Percentiles rank a stretch among this genome's conserved stretches.
Evolutionary conservation across 352 stramenopile species (phyloP).

Genomic region (Phytophthora hybrid): DNA sequence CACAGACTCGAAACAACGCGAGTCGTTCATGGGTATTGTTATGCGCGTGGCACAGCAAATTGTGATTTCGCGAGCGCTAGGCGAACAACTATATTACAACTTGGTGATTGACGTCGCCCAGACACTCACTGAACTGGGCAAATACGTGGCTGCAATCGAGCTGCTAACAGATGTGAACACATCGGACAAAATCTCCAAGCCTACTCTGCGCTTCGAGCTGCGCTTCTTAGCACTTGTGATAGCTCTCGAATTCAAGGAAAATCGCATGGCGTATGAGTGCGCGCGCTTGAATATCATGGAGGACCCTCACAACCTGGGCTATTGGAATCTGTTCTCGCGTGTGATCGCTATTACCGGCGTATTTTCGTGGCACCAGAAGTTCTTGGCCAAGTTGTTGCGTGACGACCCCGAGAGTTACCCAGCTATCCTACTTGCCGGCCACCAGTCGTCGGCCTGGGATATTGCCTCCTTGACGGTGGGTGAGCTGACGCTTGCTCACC

Average conservation of each 20-base stretch:
- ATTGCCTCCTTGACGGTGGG: constrained; percentile 86
- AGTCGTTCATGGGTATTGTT: constrained; percentile 88
- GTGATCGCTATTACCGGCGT: constrained; percentile 87
- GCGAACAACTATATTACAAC: constrained; percentile 78
- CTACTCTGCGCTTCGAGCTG: constrained; percentile 78
- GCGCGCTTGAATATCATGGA: constrained; percentile 89
- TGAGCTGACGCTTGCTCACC: constrained; percentile 85
- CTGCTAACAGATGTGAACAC: constrained; percentile 89
- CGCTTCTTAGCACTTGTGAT: constrained; percentile 88
- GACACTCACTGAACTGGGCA: constrained; percentile 81
- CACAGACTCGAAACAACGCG: constrained; percentile 69
- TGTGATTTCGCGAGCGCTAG: constrained; percentile 76
- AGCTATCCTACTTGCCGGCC: constrained; percentile 80
- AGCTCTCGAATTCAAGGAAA: constrained; percentile 85
- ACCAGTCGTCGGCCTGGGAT: constrained; percentile 87
- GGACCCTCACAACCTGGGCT: constrained; percentile 80
- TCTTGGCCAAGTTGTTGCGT: constrained; percentile 81
- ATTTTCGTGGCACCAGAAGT: constrained; percentile 91
- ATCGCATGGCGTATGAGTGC: constrained; percentile 90
- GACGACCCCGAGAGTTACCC: constrained; percentile 83
- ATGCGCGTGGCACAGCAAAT: constrained; percentile 87
- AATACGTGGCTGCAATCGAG: constrained; percentile 87
- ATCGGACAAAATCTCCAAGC: constrained; percentile 83
- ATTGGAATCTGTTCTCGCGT: constrained; percentile 87
- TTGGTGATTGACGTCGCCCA: constrained; percentile 84